These are phyloP conservation scores for Carallia brachiata DNA, from an alignment of 345 rosid genomes.

Conservation along the genomic window DNA sequence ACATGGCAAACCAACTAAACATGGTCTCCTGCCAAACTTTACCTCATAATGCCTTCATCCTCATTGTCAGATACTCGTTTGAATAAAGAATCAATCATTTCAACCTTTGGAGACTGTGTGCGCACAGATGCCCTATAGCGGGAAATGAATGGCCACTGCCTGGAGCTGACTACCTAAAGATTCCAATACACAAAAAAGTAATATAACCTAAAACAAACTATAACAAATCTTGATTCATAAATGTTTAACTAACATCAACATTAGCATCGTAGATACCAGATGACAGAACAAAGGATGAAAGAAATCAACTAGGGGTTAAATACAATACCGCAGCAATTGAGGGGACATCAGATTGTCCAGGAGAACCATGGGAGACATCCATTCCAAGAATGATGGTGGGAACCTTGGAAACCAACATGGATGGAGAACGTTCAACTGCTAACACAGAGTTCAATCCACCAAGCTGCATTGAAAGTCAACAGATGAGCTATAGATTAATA, in stretches of 20 bases:
- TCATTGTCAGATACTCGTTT: conserved; percentile 49
- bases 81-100: conserved; percentile 73
- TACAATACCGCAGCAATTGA: conserved; percentile 78
- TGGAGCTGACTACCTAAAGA: conserved; percentile 57
- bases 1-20: no score
- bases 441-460: conserved; percentile 79
- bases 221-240: no score
- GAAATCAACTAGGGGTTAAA: not conserved
- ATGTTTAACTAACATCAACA: not conserved
- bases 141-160: conserved; percentile 80
- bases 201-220: no score
- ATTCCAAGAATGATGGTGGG: conserved; percentile 81
- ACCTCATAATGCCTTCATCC: conserved; percentile 76
- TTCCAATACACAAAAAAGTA: not conserved
- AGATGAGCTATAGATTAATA: not conserved
- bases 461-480: conserved; percentile 40
- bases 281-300: not conserved
- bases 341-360: conserved; percentile 75
- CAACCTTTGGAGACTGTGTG: conserved; percentile 73
- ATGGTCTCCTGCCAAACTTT: not conserved
- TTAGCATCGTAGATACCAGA: not conserved
- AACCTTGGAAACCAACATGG: conserved; percentile 51
- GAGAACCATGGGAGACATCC: conserved; percentile 94
- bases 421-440: conserved; percentile 53
- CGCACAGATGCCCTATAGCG: conserved; percentile 77